Evolutionary conservation across 2,329 filamentous ascomycete species (phyloP), one percentile per base, ranked within the genome.

Genomic region (Lecanicillium sp.): DNA sequence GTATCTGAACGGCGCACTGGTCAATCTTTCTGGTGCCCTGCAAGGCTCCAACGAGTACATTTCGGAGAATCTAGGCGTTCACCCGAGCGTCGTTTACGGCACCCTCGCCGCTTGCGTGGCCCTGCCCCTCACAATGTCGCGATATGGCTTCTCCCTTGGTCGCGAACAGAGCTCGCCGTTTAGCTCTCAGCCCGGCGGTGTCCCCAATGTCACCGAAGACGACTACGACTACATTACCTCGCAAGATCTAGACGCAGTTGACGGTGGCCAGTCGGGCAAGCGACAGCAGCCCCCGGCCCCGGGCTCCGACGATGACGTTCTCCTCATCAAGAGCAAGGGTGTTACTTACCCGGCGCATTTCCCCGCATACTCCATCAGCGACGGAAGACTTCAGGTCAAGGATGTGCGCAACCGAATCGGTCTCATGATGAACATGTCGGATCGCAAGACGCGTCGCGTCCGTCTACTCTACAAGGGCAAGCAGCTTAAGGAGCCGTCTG

Each of bases 141-240:
- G 71, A 51, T 75, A 69, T 56, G 66, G 69, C 45, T 74, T 69
- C 64, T 64, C 65, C 9, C 54, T 59, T 39, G 55, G 52, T 38
- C 65, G 65, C 44, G 65, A 66, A 35, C 62, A 62, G 41, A 53
- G 74, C 43, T 76, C 71, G 35, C 71, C 71, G n/a, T 76, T 69
- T 49, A 59, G 59, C 42, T 70, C 71, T 25, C 53, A 62, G 43
- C 57, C 63, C 28, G 65, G 64, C 33, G 65, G 68, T 30, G 60
- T 70, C 9, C 74, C 78, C 22, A 71, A 78, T 47, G 79, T 89
- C 43, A 83, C 77, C 50, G 82, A 87, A 48, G 75, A 81, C 25
- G 84, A 89, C 63, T 90, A 80, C 58, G 82, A 78, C 55, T 89
- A 90, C 65, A 88, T 89, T 54, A 87, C 83, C n/a, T 79, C 80